phyloP scores from a whole-genome alignment of 148 eudicot genomes.

The Amaranthus palmeri region DNA sequence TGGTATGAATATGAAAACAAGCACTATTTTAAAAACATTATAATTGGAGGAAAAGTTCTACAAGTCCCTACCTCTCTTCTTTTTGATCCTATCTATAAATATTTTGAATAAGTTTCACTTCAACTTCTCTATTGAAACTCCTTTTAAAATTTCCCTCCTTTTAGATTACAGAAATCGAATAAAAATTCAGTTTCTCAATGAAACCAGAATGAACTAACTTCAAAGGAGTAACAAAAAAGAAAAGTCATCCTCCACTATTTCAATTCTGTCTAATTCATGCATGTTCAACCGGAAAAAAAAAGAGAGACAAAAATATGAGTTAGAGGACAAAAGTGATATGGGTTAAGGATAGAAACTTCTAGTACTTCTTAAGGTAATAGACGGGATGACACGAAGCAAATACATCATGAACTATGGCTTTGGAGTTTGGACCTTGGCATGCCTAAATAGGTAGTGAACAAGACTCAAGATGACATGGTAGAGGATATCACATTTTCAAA shows the following conservation, averaged over 20 bases:
- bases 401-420: too few relatives aligned
- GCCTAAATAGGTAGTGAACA: too few relatives aligned
- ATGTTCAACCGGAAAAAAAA: neutral
- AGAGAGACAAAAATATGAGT: neutral
- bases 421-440: too few relatives aligned
- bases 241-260: too few relatives aligned
- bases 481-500: neutral
- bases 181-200: too few relatives aligned
- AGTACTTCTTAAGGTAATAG: neutral
- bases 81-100: neutral
- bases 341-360: neutral
- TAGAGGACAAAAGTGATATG: neutral
- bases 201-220: too few relatives aligned
- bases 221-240: too few relatives aligned
- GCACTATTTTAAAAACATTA: neutral
- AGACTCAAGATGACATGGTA: neutral
- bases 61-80: neutral
- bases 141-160: too few relatives aligned
- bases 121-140: too few relatives aligned
- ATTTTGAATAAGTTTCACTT: neutral
- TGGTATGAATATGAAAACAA: neutral
- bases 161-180: too few relatives aligned
- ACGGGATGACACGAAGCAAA: neutral
- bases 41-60: neutral
- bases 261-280: too few relatives aligned